Percentiles rank a stretch among this genome's conserved stretches.
phyloP scores from a whole-genome alignment of 1,284 basidiomycete species.

The Gymnopus androsaceus region DNA sequence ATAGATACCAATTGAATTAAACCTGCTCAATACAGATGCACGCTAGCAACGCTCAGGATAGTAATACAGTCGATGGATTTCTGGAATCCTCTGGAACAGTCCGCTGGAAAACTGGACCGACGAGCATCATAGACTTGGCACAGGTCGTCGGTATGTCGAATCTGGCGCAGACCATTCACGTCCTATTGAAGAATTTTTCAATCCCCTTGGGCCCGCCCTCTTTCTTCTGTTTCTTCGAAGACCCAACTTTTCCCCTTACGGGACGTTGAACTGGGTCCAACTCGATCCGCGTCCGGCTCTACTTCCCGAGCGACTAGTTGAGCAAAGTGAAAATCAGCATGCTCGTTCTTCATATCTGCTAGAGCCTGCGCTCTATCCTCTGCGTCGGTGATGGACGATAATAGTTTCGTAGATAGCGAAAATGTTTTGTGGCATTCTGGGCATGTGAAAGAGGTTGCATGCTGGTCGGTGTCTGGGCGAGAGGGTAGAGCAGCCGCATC shows the following conservation, averaged over 20 bases:
- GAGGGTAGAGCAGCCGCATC: neutral
- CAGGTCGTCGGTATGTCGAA: too few species aligned
- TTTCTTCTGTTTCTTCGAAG: slow-evolving; percentile 46
- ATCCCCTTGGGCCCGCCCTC: slow-evolving; percentile 56
- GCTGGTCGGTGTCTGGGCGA: neutral
- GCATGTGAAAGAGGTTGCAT: slow-evolving; percentile 47
- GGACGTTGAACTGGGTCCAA: slow-evolving; percentile 1
- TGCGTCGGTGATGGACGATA: slow-evolving; percentile 21
- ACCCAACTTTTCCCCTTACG: slow-evolving; percentile 25
- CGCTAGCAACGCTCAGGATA: too few species aligned
- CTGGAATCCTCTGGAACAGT: too few species aligned
- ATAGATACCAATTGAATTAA: too few species aligned
- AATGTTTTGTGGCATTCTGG: slow-evolving; percentile 54
- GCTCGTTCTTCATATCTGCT: slow-evolving; percentile 62
- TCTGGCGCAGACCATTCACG: neutral
- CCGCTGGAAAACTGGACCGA: too few species aligned
- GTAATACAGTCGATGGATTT: too few species aligned
- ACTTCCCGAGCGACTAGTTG: slow-evolving; percentile 61
- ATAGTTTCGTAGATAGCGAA: slow-evolving; percentile 27
- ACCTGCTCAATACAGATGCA: too few species aligned
- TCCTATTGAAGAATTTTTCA: slow-evolving; percentile 70
- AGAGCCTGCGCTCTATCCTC: slow-evolving; percentile 41
- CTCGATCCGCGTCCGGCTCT: slow-evolving; percentile 19
- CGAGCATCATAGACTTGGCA: too few species aligned
- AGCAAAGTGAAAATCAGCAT: slow-evolving; percentile 87